Evolutionary conservation across 2,329 filamentous ascomycete genomes (phyloP).

Genomic region (Phaeosphaeriaceae sp.): DNA sequence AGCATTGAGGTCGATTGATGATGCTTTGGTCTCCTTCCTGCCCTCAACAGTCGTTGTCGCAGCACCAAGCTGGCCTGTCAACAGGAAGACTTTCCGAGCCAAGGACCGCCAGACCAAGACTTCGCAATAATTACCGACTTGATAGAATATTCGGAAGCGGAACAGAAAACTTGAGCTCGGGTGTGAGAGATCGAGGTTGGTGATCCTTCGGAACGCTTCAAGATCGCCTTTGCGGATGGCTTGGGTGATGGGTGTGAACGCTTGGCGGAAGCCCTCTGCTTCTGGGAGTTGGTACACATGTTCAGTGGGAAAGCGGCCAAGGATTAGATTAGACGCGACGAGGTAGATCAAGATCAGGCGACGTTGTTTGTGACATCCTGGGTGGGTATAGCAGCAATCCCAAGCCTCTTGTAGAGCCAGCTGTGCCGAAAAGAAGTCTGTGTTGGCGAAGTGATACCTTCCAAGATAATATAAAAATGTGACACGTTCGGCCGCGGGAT

Average conservation of each 20-base stretch:
- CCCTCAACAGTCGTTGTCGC: slow-evolving; percentile 55
- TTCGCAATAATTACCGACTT: slow-evolving; percentile 78
- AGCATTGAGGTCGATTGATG: slow-evolving; percentile 76
- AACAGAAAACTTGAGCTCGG: slow-evolving; percentile 69
- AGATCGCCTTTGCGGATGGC: slow-evolving; percentile 79
- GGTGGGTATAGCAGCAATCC: slow-evolving; percentile 65
- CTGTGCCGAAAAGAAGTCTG: slow-evolving; percentile 79
- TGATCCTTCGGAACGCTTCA: slow-evolving; percentile 72
- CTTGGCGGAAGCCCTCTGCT: slow-evolving; percentile 66
- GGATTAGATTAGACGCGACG: slow-evolving; percentile 80
- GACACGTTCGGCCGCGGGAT: slow-evolving; percentile 84
- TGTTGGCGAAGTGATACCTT: slow-evolving; percentile 85
- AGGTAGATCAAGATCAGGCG: slow-evolving; percentile 83
- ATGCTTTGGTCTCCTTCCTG: slow-evolving; percentile 2
- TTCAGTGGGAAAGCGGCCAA: slow-evolving; percentile 80
- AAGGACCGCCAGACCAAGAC: slow-evolving; percentile 85
- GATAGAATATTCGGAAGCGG: slow-evolving; percentile 75
- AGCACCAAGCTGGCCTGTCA: slow-evolving; percentile 74
- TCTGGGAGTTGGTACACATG: slow-evolving; percentile 73
- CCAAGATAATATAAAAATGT: slow-evolving; percentile 96
- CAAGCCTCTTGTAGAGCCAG: slow-evolving; percentile 81
- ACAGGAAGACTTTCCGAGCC: slow-evolving; percentile 76
- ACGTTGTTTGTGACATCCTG: slow-evolving; percentile 69
- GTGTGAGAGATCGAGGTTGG: slow-evolving; percentile 55
- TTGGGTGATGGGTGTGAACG: slow-evolving; percentile 75